phyloP scores from a whole-genome alignment of 208 protist genomes.

The Acanthamoeba sp. region DNA sequence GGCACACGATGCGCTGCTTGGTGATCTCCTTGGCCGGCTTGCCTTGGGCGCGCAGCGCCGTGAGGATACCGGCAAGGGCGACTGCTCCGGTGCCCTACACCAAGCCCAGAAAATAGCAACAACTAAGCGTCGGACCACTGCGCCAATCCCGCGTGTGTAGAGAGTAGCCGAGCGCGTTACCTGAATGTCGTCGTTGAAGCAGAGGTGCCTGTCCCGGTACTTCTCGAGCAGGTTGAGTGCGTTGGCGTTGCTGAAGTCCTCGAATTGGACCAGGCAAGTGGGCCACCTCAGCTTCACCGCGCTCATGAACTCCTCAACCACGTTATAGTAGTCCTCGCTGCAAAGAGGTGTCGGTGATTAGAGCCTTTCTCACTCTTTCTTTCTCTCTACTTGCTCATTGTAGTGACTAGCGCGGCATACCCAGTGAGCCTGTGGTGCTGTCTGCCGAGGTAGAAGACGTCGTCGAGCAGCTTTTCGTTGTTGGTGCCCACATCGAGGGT shows the following conservation, averaged over 20 bases:
- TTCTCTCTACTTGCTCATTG: no score
- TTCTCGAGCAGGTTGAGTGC: conserved; percentile 95
- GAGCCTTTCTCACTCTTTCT: not conserved
- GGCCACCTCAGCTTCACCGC: conserved; percentile 93
- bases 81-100: conserved; percentile 94
- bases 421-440: conserved; percentile 87
- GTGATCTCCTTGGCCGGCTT: conserved; percentile 11
- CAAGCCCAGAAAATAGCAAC: conserved; percentile 91
- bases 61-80: conserved; percentile 89
- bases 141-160: conserved; percentile 95
- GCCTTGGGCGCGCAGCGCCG: conserved; percentile 49
- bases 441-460: conserved; percentile 93
- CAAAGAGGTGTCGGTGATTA: not conserved
- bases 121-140: conserved; percentile 88
- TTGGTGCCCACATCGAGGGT: conserved; percentile 95
- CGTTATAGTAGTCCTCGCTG: conserved; percentile 90
- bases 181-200: conserved; percentile 99
- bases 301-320: conserved; percentile 95
- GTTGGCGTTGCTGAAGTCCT: conserved; percentile 97
- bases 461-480: conserved; percentile 90
- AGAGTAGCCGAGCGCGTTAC: conserved; percentile 94
- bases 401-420: no score
- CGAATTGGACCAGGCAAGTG: conserved; percentile 92
- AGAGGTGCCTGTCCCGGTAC: conserved; percentile 93
- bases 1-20: conserved; percentile 88